Conservation (phyloP, 768 basidiomycete genomes). For the Gymnopilus junonius region DNA sequence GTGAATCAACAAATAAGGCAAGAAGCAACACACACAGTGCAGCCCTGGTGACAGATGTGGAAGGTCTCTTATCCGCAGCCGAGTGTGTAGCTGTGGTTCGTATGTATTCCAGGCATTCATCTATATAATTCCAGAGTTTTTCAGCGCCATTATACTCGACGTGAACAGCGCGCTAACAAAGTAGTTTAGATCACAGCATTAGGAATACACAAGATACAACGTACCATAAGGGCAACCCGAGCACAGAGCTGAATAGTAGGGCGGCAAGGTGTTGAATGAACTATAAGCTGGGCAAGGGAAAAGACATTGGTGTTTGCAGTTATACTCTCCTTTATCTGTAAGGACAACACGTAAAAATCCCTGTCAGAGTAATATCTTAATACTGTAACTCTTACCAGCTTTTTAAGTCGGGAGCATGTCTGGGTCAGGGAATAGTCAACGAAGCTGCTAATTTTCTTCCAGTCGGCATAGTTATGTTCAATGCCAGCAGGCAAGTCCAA, state of each 20-base stretch:
- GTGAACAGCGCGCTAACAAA: slow-evolving; percentile 7
- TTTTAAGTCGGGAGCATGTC: slow-evolving; percentile 14
- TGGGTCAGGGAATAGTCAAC: slow-evolving; percentile 16
- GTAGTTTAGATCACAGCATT: not conserved
- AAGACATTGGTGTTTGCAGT: slow-evolving; percentile 9
- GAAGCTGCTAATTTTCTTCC: slow-evolving; percentile 9
- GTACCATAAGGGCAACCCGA: slow-evolving; percentile 18
- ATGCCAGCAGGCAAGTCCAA: slow-evolving; percentile 11
- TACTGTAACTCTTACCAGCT: slow-evolving; percentile 5
- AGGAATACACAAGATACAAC: not conserved
- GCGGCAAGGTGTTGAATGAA: slow-evolving; percentile 14
- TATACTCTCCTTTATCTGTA: slow-evolving; percentile 13
- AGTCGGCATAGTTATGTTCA: slow-evolving; percentile 9
- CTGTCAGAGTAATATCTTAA: not conserved
- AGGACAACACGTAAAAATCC: not conserved
- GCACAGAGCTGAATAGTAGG: slow-evolving; percentile 18
- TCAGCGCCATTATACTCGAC: slow-evolving; percentile 13
- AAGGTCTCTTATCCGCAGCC: not conserved
- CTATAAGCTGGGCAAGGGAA: slow-evolving; percentile 10
- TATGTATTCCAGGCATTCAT: slow-evolving; percentile 10
- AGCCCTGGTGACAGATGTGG: not conserved
- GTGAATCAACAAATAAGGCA: not conserved
- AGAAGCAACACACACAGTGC: not conserved
- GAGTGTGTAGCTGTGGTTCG: not conserved
- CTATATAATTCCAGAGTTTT: slow-evolving; percentile 17